Evolutionary conservation across 805 yeast genomes (phyloP), one percentile per base, ranked within the genome.

Genomic region (Nakazawaea laoshanensis): DNA sequence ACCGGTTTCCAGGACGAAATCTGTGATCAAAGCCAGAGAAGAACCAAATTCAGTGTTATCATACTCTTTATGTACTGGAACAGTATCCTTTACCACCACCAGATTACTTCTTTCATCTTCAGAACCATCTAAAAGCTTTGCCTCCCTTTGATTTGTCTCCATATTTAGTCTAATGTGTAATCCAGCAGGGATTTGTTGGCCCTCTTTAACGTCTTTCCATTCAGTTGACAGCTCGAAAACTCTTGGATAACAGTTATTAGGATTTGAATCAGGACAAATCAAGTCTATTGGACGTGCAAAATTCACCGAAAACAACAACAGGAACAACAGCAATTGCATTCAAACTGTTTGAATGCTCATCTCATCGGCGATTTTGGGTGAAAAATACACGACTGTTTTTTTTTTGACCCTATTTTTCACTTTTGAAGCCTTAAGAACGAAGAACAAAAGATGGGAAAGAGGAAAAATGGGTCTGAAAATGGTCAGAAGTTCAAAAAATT

Each of bases 121-220:
- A n/a, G n/a, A n/a, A n/a, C 28, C 10, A 18, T 61, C 68, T 39
- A 74, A 44, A 4, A 79, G 39, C 42, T 74, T 81, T 1, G 95
- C 96, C 52, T 79, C 82, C 45, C 68, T 73, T 18, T 57, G 53
- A 13, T 80, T 77, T 0, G 87, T 76, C n/a, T 78, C 84, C 37
- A 87, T 55, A 50, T 85, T 78, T 43, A 88, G 46, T 42, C 84
- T 64, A 9, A 87, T 73, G 52, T 83, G 88, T 21, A 83, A 55
- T 0, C 96, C 97, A 5, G 70, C 71, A 1, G 96, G 95, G 3
- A 88, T 65, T 6, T 69, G 65, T 47, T 85, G 95, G n/a, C 77
- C 86, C 30, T 70, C 77, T 43, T 57, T 63, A 4, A 88, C 70
- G 2, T 49, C 48, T 56, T 77, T 74, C 94, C 95, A 88, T 42